Evolutionary conservation across 352 stramenopile species (phyloP).

Genomic region (Globisporangium carolinianum): DNA sequence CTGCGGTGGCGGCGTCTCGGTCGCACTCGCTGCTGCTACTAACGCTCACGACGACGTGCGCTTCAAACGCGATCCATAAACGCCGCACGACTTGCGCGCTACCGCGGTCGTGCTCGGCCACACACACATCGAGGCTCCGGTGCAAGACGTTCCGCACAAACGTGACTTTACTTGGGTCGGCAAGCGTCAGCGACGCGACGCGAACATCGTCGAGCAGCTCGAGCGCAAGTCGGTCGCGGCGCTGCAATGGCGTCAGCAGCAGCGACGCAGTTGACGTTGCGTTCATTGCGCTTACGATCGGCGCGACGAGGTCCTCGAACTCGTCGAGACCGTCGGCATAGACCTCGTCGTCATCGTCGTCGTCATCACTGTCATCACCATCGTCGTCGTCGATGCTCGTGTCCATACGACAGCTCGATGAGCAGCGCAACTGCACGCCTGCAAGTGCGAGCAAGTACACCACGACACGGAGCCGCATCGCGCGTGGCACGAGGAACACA

Average conservation of each 20-base stretch:
- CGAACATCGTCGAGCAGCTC: constrained; percentile 17
- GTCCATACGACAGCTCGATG: not conserved
- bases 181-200: constrained; percentile 15
- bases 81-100: constrained; percentile 20
- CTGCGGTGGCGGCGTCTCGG: constrained; percentile 5
- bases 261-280: constrained; percentile 13
- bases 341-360: constrained; percentile 9
- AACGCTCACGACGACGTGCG: constrained; percentile 12
- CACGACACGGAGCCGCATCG: constrained; percentile 25
- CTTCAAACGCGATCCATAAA: constrained; percentile 46
- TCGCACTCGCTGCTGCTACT: not conserved
- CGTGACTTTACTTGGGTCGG: constrained; percentile 30
- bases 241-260: constrained; percentile 20
- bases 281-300: constrained; percentile 43
- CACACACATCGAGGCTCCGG: constrained; percentile 20
- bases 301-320: constrained; percentile 23
- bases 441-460: constrained; percentile 33
- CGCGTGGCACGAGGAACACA: constrained; percentile 46
- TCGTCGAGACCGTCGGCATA: constrained; percentile 34
- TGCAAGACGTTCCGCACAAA: constrained; percentile 37
- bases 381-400: too few relatives aligned
- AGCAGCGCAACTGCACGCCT: constrained; percentile 26
- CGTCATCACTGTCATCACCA: not conserved
- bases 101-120: constrained; percentile 7
- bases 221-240: constrained; percentile 20